Conservation (phyloP, 305 asterid species). For the Ajuga reptans region DNA sequence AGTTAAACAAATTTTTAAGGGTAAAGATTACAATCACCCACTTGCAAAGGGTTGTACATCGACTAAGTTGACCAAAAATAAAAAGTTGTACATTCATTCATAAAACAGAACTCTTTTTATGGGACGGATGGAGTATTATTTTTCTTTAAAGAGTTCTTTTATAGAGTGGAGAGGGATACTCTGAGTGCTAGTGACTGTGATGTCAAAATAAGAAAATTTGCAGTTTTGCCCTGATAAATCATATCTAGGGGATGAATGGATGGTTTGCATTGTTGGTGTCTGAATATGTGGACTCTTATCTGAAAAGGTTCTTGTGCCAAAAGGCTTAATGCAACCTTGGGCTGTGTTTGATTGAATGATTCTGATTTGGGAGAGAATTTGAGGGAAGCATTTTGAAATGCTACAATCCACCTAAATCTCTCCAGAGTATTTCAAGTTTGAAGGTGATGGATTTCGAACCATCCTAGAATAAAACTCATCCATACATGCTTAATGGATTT, state of each 20-base stretch:
- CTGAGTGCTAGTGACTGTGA: background rate
- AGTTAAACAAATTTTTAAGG: too few species aligned
- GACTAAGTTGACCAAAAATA: too few species aligned
- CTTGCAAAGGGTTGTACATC: too few species aligned
- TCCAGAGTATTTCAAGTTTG: background rate
- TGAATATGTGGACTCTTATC: background rate
- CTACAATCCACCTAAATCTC: background rate
- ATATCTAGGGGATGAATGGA: background rate
- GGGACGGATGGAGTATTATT: too few species aligned
- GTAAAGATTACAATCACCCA: too few species aligned
- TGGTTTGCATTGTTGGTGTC: background rate
- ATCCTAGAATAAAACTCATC: background rate
- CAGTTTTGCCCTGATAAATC: conserved; percentile 1
- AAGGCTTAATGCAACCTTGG: too few species aligned
- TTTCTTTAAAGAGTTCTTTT: background rate
- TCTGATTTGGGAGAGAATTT: background rate
- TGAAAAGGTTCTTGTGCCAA: background rate
- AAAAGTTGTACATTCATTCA: too few species aligned
- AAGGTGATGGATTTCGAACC: too few species aligned
- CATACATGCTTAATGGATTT: background rate
- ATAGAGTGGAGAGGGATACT: background rate
- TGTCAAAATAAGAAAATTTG: background rate
- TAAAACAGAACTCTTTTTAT: too few species aligned
- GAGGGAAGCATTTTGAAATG: background rate
- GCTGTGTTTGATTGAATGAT: background rate